Conservation (phyloP, 805 yeast species). For the Saturnispora zaruensis region DNA sequence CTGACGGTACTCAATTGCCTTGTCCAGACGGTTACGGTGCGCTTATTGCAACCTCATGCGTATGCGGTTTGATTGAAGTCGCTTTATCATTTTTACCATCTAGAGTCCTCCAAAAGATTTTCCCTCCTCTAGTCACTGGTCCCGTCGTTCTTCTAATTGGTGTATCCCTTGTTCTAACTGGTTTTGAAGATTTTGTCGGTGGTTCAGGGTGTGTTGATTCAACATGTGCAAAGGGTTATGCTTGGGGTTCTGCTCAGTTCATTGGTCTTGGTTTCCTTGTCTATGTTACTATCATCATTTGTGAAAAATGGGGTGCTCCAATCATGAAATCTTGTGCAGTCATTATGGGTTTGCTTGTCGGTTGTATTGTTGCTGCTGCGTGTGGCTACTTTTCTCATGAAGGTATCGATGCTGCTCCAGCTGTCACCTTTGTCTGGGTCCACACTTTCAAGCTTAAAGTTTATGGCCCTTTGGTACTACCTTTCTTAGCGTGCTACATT, state of each 20-base stretch:
- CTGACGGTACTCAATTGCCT: conserved; percentile 58
- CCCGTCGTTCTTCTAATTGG: conserved; percentile 88
- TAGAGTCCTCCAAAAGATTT: conserved; percentile 53
- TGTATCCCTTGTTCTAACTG: conserved; percentile 54
- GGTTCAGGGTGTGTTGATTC: conserved; percentile 54
- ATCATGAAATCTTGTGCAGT: conserved; percentile 93
- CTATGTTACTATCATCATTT: conserved; percentile 58
- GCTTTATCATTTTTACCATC: conserved; percentile 73
- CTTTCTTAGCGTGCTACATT: conserved; percentile 74
- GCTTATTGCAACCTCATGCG: conserved; percentile 71
- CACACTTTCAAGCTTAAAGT: conserved; percentile 69
- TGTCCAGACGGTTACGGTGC: conserved; percentile 91
- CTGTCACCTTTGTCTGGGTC: conserved; percentile 79
- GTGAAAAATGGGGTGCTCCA: conserved; percentile 88
- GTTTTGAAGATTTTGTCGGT: conserved; percentile 81
- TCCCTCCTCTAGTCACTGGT: conserved; percentile 90
- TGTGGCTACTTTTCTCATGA: conserved; percentile 65
- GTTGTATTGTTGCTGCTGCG: conserved; percentile 90
- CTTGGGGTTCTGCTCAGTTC: conserved; percentile 82
- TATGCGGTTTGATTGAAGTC: conserved; percentile 71
- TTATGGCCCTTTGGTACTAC: conserved; percentile 81
- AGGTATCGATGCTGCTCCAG: conserved; percentile 63
- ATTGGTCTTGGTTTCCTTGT: conserved; percentile 85
- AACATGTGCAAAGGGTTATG: conserved; percentile 42
- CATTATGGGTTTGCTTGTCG: conserved; percentile 72